Evolutionary conservation across 1,284 basidiomycete species (phyloP), one percentile per base, ranked within the genome.

Genomic region (Bjerkandera adusta): DNA sequence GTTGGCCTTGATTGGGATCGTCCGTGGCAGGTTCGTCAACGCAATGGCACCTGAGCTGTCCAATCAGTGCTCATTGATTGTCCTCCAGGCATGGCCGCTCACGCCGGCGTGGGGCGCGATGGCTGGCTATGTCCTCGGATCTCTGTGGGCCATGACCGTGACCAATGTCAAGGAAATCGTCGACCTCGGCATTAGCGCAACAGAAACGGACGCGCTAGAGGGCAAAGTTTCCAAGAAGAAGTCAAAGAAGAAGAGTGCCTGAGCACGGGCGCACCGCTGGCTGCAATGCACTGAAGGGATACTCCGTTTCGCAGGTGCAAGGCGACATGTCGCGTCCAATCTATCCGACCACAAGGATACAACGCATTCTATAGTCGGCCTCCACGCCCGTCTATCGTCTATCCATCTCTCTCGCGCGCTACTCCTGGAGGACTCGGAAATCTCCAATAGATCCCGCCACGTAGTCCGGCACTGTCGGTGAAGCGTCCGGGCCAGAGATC

Each of bases 1-100:
- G 83, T 93, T 45, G 86, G 91, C 0, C 79, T 97, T 6, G 94
- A 97, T 66, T 97, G 94, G 94, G 93, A 94, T 62, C 76, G 92
- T 40, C 90, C 92, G 8, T 97, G 93, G 93, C 94, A 97, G 84
- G 92, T 90, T 45, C 48, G 79, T 64, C 39, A 27, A 33, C 36
- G 29, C n/a, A n/a, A n/a, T n/a, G n/a, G n/a, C n/a, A n/a, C n/a
- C n/a, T n/a, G 15, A 21, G 29, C 37, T 40, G 6, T 15, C 16
- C 18, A 4, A 27, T 39, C 36, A 11, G 40, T 36, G 37, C 34
- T 43, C 24, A 47, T 15, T 36, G 40, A 33, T 16, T 47, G 27
- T 35, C 49, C 36, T 21, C 36, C 43, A 91, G 87, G 77, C 83
- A 10, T 93, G 85, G 80, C 90, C 90, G n/a, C 69, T 92, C 52